These are phyloP conservation scores for Flueggea neowawraea DNA, from an alignment of 441 rosid species.

Conservation along the genomic window DNA sequence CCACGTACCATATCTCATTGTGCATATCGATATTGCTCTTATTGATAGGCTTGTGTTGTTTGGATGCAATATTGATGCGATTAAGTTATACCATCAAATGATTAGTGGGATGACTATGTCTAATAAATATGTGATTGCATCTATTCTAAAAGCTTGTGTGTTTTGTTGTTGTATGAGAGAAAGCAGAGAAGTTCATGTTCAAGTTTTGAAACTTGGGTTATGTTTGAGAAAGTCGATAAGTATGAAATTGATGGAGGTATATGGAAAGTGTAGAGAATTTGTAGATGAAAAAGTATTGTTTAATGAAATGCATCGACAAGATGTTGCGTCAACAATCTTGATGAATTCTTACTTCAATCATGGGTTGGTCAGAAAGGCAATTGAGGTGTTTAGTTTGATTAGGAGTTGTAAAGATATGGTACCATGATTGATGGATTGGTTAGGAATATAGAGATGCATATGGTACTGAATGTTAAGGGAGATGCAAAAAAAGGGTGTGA, in stretches of 20 bases:
- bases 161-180: slow-evolving; percentile 8
- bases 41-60: slow-evolving; percentile 47
- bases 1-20: slow-evolving; percentile 35
- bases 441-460: slow-evolving; percentile 55
- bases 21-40: slow-evolving; percentile 53
- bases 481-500: slow-evolving; percentile 44
- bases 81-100: slow-evolving; percentile 41
- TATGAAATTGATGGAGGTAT: slow-evolving; percentile 38
- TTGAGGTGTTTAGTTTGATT: slow-evolving; percentile 32
- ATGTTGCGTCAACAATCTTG: slow-evolving; percentile 48
- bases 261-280: slow-evolving; percentile 40
- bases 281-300: slow-evolving; percentile 36
- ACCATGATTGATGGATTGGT: slow-evolving; percentile 77
- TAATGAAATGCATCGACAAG: slow-evolving; percentile 51
- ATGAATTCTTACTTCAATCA: slow-evolving; percentile 38
- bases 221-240: slow-evolving; percentile 35
- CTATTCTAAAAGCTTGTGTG: slow-evolving; percentile 50
- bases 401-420: slow-evolving; percentile 46
- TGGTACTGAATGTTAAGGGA: slow-evolving; percentile 56
- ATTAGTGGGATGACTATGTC: slow-evolving; percentile 30
- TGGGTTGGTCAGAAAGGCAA: slow-evolving; percentile 37
- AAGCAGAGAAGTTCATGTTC: slow-evolving; percentile 49
- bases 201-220: slow-evolving; percentile 52
- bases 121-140: slow-evolving; percentile 44
- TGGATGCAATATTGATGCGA: slow-evolving; percentile 35